Percentiles rank a stretch among this genome's conserved stretches.
phyloP scores from a whole-genome alignment of 1,139 yeast genomes.

The Blastobotrys apis region DNA sequence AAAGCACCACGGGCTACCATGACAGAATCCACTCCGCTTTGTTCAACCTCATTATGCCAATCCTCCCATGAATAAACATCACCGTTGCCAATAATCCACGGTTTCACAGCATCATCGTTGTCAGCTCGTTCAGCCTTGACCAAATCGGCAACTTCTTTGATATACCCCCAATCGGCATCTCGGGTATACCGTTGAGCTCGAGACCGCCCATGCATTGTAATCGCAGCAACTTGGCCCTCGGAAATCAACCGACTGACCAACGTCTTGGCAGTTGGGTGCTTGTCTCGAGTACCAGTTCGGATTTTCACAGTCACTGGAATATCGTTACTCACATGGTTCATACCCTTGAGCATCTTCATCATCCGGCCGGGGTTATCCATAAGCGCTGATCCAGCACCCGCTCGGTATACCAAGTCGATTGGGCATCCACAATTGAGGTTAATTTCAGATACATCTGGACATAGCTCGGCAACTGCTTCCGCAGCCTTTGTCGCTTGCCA shows the following conservation, averaged over 20 bases:
- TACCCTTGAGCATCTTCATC: constrained; percentile 73
- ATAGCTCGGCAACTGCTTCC: constrained; percentile 61
- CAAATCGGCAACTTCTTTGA: constrained; percentile 65
- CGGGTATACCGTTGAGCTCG: constrained; percentile 91
- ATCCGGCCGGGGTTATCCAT: constrained; percentile 85
- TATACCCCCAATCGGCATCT: constrained; percentile 91
- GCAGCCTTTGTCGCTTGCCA: constrained; percentile 94
- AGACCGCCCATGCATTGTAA: constrained; percentile 93
- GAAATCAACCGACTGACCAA: constrained; percentile 64
- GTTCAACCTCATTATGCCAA: constrained; percentile 73
- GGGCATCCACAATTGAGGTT: constrained; percentile 98
- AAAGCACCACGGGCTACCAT: constrained; percentile 98
- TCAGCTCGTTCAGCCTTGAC: constrained; percentile 54
- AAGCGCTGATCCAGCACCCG: constrained; percentile 94
- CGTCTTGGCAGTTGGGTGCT: constrained; percentile 77
- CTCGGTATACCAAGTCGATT: constrained; percentile 81
- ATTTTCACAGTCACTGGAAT: constrained; percentile 88
- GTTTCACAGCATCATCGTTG: constrained; percentile 40
- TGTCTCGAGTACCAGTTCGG: constrained; percentile 86
- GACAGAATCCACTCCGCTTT: constrained; percentile 78
- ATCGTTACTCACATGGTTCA: constrained; percentile 85
- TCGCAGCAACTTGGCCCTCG: constrained; percentile 83
- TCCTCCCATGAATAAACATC: constrained; percentile 85
- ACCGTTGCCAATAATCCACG: constrained; percentile 78
- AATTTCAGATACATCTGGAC: constrained; percentile 59